Percentiles rank a stretch among this genome's conserved stretches.
These are phyloP conservation scores for Citrullus colocynthis DNA, from an alignment of 306 rosid species.

Conservation along the genomic window DNA sequence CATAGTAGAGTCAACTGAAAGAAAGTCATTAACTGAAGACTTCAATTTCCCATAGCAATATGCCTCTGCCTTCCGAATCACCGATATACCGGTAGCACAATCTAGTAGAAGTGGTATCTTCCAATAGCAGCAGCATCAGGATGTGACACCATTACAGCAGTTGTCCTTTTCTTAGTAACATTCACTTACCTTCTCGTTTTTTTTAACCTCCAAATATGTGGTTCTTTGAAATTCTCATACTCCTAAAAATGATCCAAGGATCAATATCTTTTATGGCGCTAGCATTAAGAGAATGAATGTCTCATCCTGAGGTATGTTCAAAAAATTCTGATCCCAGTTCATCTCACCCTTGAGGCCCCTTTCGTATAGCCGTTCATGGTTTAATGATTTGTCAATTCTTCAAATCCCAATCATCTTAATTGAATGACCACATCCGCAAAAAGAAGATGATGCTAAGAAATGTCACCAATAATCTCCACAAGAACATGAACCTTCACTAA, in stretches of 20 bases:
- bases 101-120: neutral
- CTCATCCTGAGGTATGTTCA: neutral
- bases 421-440: neutral
- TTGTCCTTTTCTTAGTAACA: neutral
- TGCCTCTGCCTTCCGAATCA: neutral
- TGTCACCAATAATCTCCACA: constrained; percentile 82
- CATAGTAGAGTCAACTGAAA: no score
- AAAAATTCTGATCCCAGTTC: neutral
- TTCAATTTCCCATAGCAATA: neutral
- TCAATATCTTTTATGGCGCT: neutral
- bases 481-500: constrained; percentile 54
- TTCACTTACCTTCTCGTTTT: neutral
- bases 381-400: neutral
- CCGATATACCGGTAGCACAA: neutral
- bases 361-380: neutral
- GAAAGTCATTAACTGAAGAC: neutral
- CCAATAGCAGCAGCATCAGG: neutral
- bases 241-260: neutral
- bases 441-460: neutral
- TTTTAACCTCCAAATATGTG: neutral
- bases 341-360: neutral
- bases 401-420: neutral
- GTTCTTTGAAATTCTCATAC: neutral
- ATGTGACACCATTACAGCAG: neutral
- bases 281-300: neutral